Base-by-base conservation (phyloP, 805 yeast species). In the Sungouiella thailandica region DNA sequence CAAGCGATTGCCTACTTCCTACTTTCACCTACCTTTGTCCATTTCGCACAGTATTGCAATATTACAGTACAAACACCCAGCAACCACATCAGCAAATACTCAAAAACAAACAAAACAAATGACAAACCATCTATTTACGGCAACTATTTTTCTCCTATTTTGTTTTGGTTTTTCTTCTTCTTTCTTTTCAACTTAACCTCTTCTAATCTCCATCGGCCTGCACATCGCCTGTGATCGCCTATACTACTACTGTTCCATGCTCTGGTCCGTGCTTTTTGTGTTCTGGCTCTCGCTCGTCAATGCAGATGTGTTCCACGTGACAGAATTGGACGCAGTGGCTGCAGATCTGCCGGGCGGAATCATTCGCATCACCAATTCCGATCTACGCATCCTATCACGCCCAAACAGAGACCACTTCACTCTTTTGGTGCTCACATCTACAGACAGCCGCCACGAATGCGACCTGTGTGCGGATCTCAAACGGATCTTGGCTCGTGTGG, bases 381-480 rank as follows among this genome's bases (percentile, higher is more conserved):
- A 46, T 25, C 26, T 46, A 12, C 31, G 40, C 10, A 26, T 34
- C 6, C 14, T 46, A 19, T 37, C 43, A 17, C 42, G 30, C 18
- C 35, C 32, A 13, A 19, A 39, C 13, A 31, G 77, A 32, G 78
- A 72, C 29, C 73, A 77, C 52, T 74, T 55, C 44, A 55, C 76
- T 6, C 55, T 80, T 2, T 35, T 78, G 1, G 53, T 71, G n/a
- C 58, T 79, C 25, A 79, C 87, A 0, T 69, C 84, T 3, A 49
- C 69, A 0, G 53, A 51, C 25, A 59, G 57, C 4, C 49, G 60
- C 15, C 66, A 68, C 35, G 61, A 58, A 1, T 81, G 87, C 44
- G 56, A 39, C 0, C 44, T 65, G 18, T 82, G 90, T 48, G 39
- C 34, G 13, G 60, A 55, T 5, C 60, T 80, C 36, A 62, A 65